These are phyloP conservation scores for Emergomyces pasteurianus DNA, from an alignment of 2,329 filamentous ascomycete species.

Conservation along the genomic window DNA sequence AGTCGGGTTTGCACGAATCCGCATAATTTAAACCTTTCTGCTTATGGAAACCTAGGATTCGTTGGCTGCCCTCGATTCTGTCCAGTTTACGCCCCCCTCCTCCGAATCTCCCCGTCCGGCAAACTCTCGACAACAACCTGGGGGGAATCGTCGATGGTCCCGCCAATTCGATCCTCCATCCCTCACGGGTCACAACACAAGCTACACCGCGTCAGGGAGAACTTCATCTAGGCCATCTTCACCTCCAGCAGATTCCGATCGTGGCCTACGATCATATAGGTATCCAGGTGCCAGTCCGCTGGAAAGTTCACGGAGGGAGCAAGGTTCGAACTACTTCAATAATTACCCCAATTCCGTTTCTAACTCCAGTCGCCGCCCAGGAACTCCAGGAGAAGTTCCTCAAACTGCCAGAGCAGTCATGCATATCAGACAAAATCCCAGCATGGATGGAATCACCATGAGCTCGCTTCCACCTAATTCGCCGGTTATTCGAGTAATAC, in stretches of 20 bases:
- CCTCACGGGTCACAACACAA: slow-evolving; percentile 30
- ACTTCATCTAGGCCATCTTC: slow-evolving; percentile 58
- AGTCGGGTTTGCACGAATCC: slow-evolving; percentile 18
- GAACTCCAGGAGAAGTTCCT: slow-evolving; percentile 51
- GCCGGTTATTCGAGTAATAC: slow-evolving; percentile 85
- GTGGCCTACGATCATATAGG: slow-evolving; percentile 43
- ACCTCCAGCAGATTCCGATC: slow-evolving; percentile 46
- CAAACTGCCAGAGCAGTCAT: slow-evolving; percentile 52
- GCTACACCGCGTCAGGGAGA: slow-evolving; percentile 34
- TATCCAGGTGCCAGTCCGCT: slow-evolving; percentile 50
- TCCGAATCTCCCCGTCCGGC: slow-evolving; percentile 53
- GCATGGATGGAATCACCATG: slow-evolving; percentile 76
- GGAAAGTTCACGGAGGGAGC: slow-evolving; percentile 41
- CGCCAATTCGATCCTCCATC: slow-evolving; percentile 27
- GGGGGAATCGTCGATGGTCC: slow-evolving; percentile 51
- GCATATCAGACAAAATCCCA: slow-evolving; percentile 70
- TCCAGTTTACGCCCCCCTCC: slow-evolving; percentile 49
- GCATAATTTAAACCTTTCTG: background rate
- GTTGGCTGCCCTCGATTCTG: slow-evolving; percentile 62
- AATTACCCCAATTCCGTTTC: slow-evolving; percentile 37
- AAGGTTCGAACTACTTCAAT: slow-evolving; percentile 41
- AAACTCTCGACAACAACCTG: slow-evolving; percentile 40
- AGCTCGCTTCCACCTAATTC: slow-evolving; percentile 75
- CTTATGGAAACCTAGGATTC: slow-evolving; percentile 54
- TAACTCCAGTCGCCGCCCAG: slow-evolving; percentile 44